Evolutionary conservation across 176 grass and related monocot species (phyloP), one percentile per base, ranked within the genome.

Genomic region (Carex scoparia): DNA sequence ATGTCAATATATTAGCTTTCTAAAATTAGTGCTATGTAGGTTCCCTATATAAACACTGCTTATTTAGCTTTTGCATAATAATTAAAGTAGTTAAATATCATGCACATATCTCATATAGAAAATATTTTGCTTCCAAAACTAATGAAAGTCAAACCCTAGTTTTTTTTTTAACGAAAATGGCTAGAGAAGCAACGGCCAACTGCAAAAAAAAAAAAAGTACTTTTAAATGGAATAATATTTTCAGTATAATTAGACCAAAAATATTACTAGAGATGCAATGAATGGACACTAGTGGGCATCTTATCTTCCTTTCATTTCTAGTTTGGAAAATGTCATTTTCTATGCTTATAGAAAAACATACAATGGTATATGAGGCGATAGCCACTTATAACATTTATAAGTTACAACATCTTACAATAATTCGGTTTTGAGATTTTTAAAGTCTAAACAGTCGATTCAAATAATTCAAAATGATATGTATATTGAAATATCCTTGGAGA

Each of bases 241-340:
- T 70, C 40, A 12, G 14, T 59, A 5, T 15, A 16, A 16, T n/a
- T 33, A 62, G 5, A 15, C 79, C 16, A 1, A 16, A 81, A 81
- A 27, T 58, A 18, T 49, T 77, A 28, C 28, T 18, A 80, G 30
- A 18, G 5, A 13, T 38, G 58, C 9, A 53, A 64, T 19, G 79
- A 81, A 37, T 65, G 51, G 40, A 66, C 38, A 66, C 38, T 19
- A 82, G 80, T 65, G 80, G 60, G 60, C 44, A 82, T 82, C 61
- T 82, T 66, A 64, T 65, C 61, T 46, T 64, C 12, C 18, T 62
- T 64, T 46, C 32, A 62, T 49, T 64, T 82, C 19, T 64, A 48
- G 37, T 82, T 62, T 61, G 61, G 37, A 10, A 49, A 82, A 65
- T 64, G 37, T 82, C 61, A 66, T 66, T 66, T 66, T 65, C 4